phyloP scores from a whole-genome alignment of 805 yeast species.

The Komagataella kurtzmanii region DNA sequence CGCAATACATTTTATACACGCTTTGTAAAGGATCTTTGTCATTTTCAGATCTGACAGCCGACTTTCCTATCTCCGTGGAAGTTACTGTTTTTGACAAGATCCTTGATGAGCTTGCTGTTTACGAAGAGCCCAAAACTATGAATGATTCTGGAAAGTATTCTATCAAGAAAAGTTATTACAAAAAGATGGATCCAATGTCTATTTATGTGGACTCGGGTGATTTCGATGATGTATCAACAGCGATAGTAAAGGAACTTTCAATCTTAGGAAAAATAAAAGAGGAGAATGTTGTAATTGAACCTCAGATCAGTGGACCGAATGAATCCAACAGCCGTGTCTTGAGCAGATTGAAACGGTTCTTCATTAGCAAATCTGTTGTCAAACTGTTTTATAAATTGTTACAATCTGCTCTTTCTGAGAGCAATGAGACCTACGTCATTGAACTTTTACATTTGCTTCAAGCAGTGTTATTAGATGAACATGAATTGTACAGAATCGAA shows the following conservation, averaged over 20 bases:
- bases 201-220: constrained; percentile 31
- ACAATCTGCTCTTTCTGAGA: constrained; percentile 33
- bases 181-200: constrained; percentile 45
- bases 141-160: constrained; percentile 57
- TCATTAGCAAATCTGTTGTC: constrained; percentile 39
- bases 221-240: constrained; percentile 35
- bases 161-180: constrained; percentile 31
- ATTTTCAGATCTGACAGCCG: constrained; percentile 32
- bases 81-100: constrained; percentile 28
- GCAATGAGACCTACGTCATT: constrained; percentile 41
- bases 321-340: constrained; percentile 19
- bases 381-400: constrained; percentile 46
- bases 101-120: constrained; percentile 46
- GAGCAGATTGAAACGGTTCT: constrained; percentile 30
- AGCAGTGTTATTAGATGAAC: constrained; percentile 36
- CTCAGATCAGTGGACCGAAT: constrained; percentile 22
- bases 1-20: constrained; percentile 30
- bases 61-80: constrained; percentile 20
- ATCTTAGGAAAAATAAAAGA: constrained; percentile 20
- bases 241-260: constrained; percentile 30
- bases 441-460: constrained; percentile 57
- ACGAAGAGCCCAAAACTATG: constrained; percentile 51
- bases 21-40: constrained; percentile 39
- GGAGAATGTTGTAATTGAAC: constrained; percentile 33
- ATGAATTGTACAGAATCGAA: constrained; percentile 13